Conservation (phyloP, 2,329 filamentous ascomycete genomes). For the Colletotrichum brevisporum region DNA sequence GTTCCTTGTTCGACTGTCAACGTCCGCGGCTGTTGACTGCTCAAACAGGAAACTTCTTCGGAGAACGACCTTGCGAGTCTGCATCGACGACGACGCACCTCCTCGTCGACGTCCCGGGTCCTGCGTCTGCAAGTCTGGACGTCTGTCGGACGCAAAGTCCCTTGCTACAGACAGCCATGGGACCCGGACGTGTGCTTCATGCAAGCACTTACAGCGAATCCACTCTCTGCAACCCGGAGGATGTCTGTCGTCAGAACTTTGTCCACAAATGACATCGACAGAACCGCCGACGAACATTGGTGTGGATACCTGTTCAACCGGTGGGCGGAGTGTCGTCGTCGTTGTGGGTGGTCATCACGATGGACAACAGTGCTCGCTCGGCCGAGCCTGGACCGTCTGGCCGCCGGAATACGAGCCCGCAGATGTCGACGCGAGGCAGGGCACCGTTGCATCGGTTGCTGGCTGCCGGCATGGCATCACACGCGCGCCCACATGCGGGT, state of each 20-base stretch:
- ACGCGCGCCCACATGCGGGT: not conserved
- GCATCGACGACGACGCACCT: not conserved
- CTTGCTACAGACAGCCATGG: not conserved
- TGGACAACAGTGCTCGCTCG: slow-evolving; percentile 2
- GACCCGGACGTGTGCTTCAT: slow-evolving; percentile 23
- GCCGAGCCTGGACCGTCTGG: slow-evolving; percentile 17
- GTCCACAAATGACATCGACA: slow-evolving; percentile 38
- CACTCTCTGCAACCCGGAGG: not conserved
- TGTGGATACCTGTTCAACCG: not conserved
- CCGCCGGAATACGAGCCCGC: slow-evolving; percentile 30
- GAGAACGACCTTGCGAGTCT: not conserved
- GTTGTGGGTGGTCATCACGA: not conserved
- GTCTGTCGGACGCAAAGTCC: not conserved
- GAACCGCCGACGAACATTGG: not conserved
- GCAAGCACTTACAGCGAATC: slow-evolving; percentile 24
- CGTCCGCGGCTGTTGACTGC: slow-evolving; percentile 2
- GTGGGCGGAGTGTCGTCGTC: not conserved
- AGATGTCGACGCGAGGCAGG: not conserved
- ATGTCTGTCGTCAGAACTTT: slow-evolving; percentile 1
- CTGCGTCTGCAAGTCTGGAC: slow-evolving; percentile 9
- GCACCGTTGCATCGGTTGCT: slow-evolving; percentile 25
- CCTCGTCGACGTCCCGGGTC: not conserved
- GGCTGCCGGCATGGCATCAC: slow-evolving; percentile 24
- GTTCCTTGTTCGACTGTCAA: slow-evolving; percentile 21
- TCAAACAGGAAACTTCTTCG: slow-evolving; percentile 29